Conservation (phyloP, 2,329 filamentous ascomycete species). For the Aspergillus ochraceus region DNA sequence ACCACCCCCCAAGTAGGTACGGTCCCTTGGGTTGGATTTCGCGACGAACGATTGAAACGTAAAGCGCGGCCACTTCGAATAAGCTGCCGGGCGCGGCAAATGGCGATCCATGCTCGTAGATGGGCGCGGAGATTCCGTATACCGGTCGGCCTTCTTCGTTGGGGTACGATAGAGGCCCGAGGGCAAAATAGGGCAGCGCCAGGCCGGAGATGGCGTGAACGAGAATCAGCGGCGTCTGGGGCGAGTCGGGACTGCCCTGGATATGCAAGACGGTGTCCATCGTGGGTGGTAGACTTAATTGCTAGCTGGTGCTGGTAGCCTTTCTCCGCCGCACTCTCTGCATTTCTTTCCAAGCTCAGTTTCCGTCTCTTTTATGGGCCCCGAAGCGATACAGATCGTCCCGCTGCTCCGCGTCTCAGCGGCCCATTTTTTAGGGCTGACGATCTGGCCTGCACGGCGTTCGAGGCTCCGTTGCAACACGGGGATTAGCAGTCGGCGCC, state of each 20-base stretch:
- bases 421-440: neutral
- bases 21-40: slow-evolving; percentile 10
- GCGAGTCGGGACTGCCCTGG: neutral
- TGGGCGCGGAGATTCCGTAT: neutral
- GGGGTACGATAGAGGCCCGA: neutral
- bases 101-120: slow-evolving; percentile 11
- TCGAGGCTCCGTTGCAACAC: neutral
- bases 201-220: neutral
- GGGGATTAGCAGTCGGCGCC: neutral
- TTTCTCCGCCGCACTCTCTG: neutral
- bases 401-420: neutral
- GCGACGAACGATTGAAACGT: slow-evolving; percentile 3
- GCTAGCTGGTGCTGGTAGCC: neutral
- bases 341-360: neutral
- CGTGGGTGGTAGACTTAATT: neutral
- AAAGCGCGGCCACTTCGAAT: slow-evolving; percentile 6
- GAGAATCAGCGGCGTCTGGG: neutral
- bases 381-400: neutral
- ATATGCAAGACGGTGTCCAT: neutral
- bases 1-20: slow-evolving; percentile 10
- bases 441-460: neutral
- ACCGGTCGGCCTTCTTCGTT: neutral
- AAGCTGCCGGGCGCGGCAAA: slow-evolving; percentile 1
- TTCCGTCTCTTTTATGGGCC: neutral
- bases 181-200: neutral